Evolutionary conservation across 768 basidiomycete genomes (phyloP).

Genomic region (Hortiboletus flavorubellus): DNA sequence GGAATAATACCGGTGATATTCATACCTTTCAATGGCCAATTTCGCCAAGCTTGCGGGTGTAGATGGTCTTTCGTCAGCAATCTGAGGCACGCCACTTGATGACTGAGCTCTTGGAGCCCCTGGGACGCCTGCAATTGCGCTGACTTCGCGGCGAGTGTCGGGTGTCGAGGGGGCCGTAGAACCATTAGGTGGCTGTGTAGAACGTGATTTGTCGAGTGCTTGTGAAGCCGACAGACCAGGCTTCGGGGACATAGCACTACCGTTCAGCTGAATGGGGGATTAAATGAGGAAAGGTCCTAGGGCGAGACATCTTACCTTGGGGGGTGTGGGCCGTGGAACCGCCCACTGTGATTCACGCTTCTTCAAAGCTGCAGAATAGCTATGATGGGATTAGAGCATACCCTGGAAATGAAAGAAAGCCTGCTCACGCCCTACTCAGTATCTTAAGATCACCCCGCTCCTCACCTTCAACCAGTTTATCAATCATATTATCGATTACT

Average conservation of each 20-base stretch:
- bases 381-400: slow-evolving; percentile 25
- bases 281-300: not conserved
- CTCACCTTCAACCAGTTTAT: slow-evolving; percentile 68
- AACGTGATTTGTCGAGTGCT: slow-evolving; percentile 31
- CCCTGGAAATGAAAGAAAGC: not conserved
- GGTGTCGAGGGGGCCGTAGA: slow-evolving; percentile 28
- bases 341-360: slow-evolving; percentile 64
- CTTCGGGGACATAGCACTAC: slow-evolving; percentile 28
- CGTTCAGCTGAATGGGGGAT: slow-evolving; percentile 22
- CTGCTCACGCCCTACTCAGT: slow-evolving; percentile 66
- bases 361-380: slow-evolving; percentile 73
- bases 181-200: slow-evolving; percentile 39
- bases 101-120: slow-evolving; percentile 57
- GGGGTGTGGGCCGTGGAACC: slow-evolving; percentile 25
- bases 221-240: slow-evolving; percentile 25
- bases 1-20: not conserved
- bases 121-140: slow-evolving; percentile 29
- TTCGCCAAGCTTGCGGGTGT: slow-evolving; percentile 43
- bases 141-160: slow-evolving; percentile 38
- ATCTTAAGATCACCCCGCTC: slow-evolving; percentile 83
- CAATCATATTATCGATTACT: slow-evolving; percentile 56
- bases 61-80: slow-evolving; percentile 29
- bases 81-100: slow-evolving; percentile 27
- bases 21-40: slow-evolving; percentile 64
- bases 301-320: slow-evolving; percentile 31